phyloP scores from a whole-genome alignment of 2,329 filamentous ascomycete genomes.

The Stachybotrys chartarum region DNA sequence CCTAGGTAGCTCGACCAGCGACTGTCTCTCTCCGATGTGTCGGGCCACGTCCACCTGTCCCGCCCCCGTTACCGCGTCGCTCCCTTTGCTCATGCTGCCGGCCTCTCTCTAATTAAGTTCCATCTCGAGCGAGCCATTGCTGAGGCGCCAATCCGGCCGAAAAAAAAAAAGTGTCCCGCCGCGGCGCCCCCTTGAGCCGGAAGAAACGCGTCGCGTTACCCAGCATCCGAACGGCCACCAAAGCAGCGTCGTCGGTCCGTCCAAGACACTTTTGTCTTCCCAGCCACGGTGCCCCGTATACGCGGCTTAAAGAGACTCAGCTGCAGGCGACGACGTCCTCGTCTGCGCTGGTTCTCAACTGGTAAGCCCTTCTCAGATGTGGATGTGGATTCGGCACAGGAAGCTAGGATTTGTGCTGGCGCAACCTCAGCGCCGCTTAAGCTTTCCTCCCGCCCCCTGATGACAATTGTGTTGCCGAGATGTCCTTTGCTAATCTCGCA shows the following conservation, averaged over 20 bases:
- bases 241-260: conserved; percentile 1
- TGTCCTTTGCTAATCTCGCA: neutral
- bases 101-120: neutral
- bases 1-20: conserved; percentile 4
- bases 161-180: neutral
- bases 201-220: conserved; percentile 24
- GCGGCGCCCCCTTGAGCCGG: conserved; percentile 15
- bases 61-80: conserved; percentile 9
- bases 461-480: neutral
- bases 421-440: neutral
- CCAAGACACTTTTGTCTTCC: conserved; percentile 1
- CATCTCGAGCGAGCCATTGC: conserved; percentile 1
- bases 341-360: conserved; percentile 57
- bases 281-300: conserved; percentile 15
- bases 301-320: conserved; percentile 40
- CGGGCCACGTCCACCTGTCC: conserved; percentile 17
- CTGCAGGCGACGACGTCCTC: conserved; percentile 49
- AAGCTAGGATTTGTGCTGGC: neutral
- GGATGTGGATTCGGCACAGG: neutral
- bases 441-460: neutral
- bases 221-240: conserved; percentile 8
- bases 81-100: conserved; percentile 19
- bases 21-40: conserved; percentile 20
- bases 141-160: conserved; percentile 1
- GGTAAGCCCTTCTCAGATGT: conserved; percentile 31